A percentile compares a stretch with the other conserved stretches of the same genome.
These are phyloP conservation scores for Aureobasidium sp. DNA, from an alignment of 2,329 filamentous ascomycete species.

Conservation along the genomic window DNA sequence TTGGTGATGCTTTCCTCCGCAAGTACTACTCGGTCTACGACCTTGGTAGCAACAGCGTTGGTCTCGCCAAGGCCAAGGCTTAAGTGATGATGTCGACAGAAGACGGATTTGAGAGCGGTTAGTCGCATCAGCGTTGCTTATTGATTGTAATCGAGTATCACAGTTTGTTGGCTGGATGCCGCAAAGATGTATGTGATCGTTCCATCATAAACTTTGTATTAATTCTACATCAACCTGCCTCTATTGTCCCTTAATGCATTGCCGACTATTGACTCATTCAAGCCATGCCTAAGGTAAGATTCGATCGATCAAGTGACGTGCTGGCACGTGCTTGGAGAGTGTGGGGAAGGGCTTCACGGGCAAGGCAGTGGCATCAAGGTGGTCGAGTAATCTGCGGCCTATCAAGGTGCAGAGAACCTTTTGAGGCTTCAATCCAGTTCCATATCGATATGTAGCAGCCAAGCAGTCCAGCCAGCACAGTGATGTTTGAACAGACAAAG, in stretches of 20 bases:
- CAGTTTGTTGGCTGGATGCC: neutral
- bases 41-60: conserved; percentile 79
- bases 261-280: neutral
- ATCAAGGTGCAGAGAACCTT: neutral
- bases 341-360: neutral
- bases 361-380: conserved; percentile 2
- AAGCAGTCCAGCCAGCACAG: neutral
- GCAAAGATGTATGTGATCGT: neutral
- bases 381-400: neutral
- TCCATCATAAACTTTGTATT: neutral
- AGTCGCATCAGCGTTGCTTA: conserved; percentile 7
- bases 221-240: neutral
- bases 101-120: neutral
- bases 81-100: neutral
- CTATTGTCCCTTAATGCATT: neutral
- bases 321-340: neutral
- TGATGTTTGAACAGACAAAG: neutral
- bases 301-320: neutral
- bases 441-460: neutral
- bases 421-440: neutral
- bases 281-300: neutral
- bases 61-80: conserved; percentile 73
- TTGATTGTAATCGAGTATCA: neutral
- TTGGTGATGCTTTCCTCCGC: conserved; percentile 77
- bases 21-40: conserved; percentile 96